Evolutionary conservation across 129 eudicot genomes (phyloP).

Genomic region (Chrysanthemum lavandulifolium): DNA sequence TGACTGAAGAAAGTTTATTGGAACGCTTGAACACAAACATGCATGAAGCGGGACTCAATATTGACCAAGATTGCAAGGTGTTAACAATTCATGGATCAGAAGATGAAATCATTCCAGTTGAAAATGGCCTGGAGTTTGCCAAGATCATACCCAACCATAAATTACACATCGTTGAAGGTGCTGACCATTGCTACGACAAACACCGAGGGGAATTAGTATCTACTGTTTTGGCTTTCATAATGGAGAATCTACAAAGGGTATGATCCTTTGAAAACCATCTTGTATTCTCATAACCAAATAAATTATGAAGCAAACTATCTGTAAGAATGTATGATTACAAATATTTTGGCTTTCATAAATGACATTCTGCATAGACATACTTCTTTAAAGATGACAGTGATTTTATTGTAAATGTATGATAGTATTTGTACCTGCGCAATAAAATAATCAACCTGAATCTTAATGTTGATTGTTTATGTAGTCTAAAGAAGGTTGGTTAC

Average conservation of each 20-base stretch:
- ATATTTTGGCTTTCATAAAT: not conserved
- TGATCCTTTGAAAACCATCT: not conserved
- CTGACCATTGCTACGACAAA: slow-evolving; percentile 18
- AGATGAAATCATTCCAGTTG: slow-evolving; percentile 68
- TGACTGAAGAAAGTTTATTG: slow-evolving; percentile 15
- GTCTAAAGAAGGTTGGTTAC: too few relatives aligned
- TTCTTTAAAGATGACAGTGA: not conserved
- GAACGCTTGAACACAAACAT: slow-evolving; percentile 26
- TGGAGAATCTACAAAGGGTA: not conserved
- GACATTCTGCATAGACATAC: not conserved
- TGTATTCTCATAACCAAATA: not conserved
- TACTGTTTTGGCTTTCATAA: slow-evolving; percentile 17
- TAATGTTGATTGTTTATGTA: too few relatives aligned
- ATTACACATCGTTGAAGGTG: slow-evolving; percentile 22
- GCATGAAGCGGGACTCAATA: slow-evolving; percentile 20
- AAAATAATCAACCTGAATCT: too few relatives aligned
- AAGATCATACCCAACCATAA: slow-evolving; percentile 67
- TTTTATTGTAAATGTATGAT: too few relatives aligned
- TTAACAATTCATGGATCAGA: slow-evolving; percentile 71
- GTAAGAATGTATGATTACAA: not conserved
- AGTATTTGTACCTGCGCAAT: too few relatives aligned
- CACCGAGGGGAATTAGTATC: slow-evolving; percentile 15
- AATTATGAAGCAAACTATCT: not conserved
- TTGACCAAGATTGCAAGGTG: slow-evolving; percentile 38
- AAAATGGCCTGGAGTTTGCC: slow-evolving; percentile 56